Evolutionary conservation across 2,329 filamentous ascomycete species (phyloP), one percentile per base, ranked within the genome.

Genomic region (Ophiostoma australiae): DNA sequence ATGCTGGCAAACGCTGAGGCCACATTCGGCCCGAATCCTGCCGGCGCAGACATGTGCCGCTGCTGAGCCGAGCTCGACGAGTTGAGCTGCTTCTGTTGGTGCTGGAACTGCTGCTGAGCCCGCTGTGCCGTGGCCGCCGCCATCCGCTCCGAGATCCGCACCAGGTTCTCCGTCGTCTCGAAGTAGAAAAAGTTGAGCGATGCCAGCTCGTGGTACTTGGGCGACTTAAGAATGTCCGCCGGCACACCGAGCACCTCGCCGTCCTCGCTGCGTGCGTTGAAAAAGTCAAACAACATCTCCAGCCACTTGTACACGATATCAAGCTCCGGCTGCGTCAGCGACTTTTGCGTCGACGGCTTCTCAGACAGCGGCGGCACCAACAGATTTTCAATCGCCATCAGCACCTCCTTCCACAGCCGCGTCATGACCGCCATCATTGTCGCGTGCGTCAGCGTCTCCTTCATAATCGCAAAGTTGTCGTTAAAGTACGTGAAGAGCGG

Each of bases 391-490:
- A 98, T 91, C 0, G 94, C 96, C 76, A 94, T 89, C 20, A 99
- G 85, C 0, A 97, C 94, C 79, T 99, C 95, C 81, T 99, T 99
- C 95, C 95, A 99, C 6, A 99, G 82, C 65, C 95, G 89, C 31
- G 93, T 96, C 95, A 99, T 99, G 76, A 99, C 95, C 78, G 95
- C 94, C 76, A 94, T 89, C 94, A 99, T 97, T n/a, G 95, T 96
- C 71, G 93, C 90, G 72, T 93, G 91, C 0, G 95, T 98, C 71
- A 99, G 84, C 0, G 94, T 97, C 80, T 95, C 89, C 81, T 98
- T 97, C 94, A 99, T 97, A 76, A 98, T 97, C 72, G 93, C 93
- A 80, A 99, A 99, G 77, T 99, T 99, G 78, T 97, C 94, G 78
- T 99, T 92, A 78, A 99, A 99, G 79, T 99, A 99, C 70, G 89